Conservation (phyloP, 2,329 filamentous ascomycete species). For the Microsporum canis region DNA sequence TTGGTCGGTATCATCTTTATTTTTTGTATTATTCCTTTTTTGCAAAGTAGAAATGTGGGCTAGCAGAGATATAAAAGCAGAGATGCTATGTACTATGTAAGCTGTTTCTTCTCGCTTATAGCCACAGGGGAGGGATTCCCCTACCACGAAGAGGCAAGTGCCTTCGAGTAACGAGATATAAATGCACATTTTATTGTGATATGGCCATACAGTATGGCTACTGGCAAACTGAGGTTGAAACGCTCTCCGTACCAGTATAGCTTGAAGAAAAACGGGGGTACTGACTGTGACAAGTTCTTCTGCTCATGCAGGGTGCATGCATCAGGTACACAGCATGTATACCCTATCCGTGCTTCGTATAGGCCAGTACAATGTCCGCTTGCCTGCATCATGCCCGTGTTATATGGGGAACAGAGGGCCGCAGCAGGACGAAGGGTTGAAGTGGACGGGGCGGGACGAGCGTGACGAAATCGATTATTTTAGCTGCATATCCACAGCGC, state of each 20-base stretch:
- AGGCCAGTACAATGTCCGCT: background rate
- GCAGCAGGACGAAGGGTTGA: background rate
- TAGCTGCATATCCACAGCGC: background rate
- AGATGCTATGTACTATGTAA: background rate
- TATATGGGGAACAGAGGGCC: background rate
- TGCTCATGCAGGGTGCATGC: background rate
- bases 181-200: background rate
- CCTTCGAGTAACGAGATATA: background rate
- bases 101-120: background rate
- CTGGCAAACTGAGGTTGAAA: background rate
- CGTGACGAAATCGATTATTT: background rate
- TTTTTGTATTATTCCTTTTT: background rate
- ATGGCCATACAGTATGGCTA: background rate
- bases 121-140: background rate
- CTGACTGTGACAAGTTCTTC: constrained; percentile 1
- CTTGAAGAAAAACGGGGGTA: background rate
- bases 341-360: background rate
- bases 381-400: background rate
- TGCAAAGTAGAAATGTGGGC: background rate
- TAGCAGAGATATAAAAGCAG: background rate
- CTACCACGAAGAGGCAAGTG: background rate
- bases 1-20: background rate
- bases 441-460: background rate
- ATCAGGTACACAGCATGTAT: background rate
- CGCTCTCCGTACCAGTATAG: background rate